These are phyloP conservation scores for Botryotinia convoluta DNA, from an alignment of 2,329 filamentous ascomycete species.

Conservation along the genomic window DNA sequence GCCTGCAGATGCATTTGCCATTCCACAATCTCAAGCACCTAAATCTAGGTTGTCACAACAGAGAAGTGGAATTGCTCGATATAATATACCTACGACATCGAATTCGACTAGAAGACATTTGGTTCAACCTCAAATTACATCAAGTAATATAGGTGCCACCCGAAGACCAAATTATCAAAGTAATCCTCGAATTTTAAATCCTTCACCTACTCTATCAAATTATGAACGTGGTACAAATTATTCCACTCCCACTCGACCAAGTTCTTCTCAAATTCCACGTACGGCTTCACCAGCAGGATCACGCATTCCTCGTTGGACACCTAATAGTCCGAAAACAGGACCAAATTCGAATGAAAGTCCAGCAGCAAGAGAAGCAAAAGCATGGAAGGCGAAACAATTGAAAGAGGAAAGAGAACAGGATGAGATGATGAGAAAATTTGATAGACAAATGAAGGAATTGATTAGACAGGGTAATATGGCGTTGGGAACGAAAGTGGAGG, in stretches of 20 bases:
- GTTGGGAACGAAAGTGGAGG: constrained; percentile 60
- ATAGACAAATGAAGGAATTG: constrained; percentile 77
- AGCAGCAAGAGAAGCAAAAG: constrained; percentile 63
- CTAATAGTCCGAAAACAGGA: constrained; percentile 20
- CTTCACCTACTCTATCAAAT: background rate
- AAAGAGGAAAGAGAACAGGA: constrained; percentile 77
- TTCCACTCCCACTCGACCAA: constrained; percentile 47
- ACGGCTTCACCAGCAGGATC: constrained; percentile 55
- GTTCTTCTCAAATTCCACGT: constrained; percentile 42
- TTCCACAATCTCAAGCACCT: constrained; percentile 5
- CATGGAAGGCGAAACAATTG: constrained; percentile 67
- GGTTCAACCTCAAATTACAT: background rate
- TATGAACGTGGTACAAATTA: constrained; percentile 36
- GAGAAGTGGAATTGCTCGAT: constrained; percentile 25
- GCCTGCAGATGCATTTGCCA: constrained; percentile 21
- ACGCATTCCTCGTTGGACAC: constrained; percentile 43
- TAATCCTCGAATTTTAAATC: background rate
- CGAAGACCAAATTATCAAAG: constrained; percentile 1
- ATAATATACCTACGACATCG: constrained; percentile 31
- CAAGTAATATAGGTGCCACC: background rate
- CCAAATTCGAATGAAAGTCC: constrained; percentile 31
- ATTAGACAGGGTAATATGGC: constrained; percentile 87
- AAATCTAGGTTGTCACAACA: constrained; percentile 18
- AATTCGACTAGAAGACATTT: background rate
- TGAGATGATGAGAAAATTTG: constrained; percentile 74